These are phyloP conservation scores for Starmerella floricola DNA, from an alignment of 805 yeast genomes.

Conservation along the genomic window DNA sequence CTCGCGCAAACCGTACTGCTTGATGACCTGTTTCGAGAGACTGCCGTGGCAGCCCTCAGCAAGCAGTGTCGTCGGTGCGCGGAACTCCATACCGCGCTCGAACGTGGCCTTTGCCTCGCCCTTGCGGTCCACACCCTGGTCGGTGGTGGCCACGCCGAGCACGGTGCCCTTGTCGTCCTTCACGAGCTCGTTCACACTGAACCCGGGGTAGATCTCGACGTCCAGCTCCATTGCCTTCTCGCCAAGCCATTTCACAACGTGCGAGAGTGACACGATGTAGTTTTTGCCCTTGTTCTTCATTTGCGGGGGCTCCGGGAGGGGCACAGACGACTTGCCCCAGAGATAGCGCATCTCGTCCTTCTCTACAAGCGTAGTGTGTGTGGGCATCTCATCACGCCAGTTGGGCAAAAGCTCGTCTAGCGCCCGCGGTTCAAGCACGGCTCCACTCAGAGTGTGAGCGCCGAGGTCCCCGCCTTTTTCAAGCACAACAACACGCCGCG, in stretches of 20 bases:
- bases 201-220: constrained; percentile 85
- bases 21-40: constrained; percentile 62
- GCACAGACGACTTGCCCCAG: constrained; percentile 39
- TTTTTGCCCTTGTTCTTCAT: constrained; percentile 70
- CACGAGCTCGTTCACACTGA: constrained; percentile 69
- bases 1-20: constrained; percentile 54
- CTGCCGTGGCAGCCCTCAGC: constrained; percentile 99
- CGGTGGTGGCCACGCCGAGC: constrained; percentile 87
- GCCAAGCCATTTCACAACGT: constrained; percentile 67
- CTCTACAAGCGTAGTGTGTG: constrained; percentile 60
- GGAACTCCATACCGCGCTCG: constrained; percentile 96
- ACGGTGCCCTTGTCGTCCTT: constrained; percentile 49
- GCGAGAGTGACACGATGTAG: constrained; percentile 71
- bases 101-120: constrained; percentile 74
- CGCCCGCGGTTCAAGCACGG: constrained; percentile 84
- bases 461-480: constrained; percentile 94
- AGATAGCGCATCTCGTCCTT: constrained; percentile 63
- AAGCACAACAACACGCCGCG: constrained; percentile 71
- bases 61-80: constrained; percentile 73
- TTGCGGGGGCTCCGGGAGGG: constrained; percentile 89
- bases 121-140: constrained; percentile 66
- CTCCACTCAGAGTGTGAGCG: constrained; percentile 84
- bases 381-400: constrained; percentile 36
- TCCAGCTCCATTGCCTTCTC: constrained; percentile 89
- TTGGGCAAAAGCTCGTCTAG: constrained; percentile 72